A percentile compares a stretch with the other conserved stretches of the same genome.
phyloP scores from a whole-genome alignment of 139 green algal species.

The Tetratostichococcus sp. region DNA sequence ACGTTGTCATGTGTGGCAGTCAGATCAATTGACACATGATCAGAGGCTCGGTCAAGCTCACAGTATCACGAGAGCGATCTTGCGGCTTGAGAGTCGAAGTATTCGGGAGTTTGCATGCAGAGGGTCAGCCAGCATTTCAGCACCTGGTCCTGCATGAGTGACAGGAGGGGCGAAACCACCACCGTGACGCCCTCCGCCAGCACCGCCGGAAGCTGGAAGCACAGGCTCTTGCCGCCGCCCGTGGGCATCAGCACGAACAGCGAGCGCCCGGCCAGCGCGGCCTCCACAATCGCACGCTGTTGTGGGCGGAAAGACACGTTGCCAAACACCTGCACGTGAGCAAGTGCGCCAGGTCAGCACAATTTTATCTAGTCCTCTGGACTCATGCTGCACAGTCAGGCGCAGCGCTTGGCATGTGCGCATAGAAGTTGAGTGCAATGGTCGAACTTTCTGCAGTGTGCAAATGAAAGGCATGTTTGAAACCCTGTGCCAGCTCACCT shows the following conservation, averaged over 20 bases:
- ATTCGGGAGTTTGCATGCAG: background rate
- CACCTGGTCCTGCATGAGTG: slow-evolving; percentile 94
- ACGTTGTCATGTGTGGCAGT: too few relatives aligned
- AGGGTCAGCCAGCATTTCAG: background rate
- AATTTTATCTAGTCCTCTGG: too few relatives aligned
- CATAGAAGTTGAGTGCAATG: too few relatives aligned
- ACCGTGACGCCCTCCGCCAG: slow-evolving; percentile 73
- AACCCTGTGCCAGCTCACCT: too few relatives aligned
- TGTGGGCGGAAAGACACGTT: slow-evolving; percentile 48
- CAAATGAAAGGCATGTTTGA: too few relatives aligned
- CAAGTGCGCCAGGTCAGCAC: too few relatives aligned
- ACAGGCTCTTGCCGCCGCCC: slow-evolving; percentile 87
- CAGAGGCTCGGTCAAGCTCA: too few relatives aligned
- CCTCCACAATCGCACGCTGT: slow-evolving; percentile 65
- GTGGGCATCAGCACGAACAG: slow-evolving; percentile 95
- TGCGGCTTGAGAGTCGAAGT: too few relatives aligned
- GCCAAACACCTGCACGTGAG: slow-evolving; percentile 42
- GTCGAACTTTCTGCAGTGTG: background rate
- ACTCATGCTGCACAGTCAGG: too few relatives aligned
- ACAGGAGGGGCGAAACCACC: slow-evolving; percentile 93
- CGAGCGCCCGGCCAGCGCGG: slow-evolving; percentile 38
- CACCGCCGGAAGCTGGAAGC: slow-evolving; percentile 85
- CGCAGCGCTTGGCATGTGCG: too few relatives aligned
- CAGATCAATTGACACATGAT: too few relatives aligned
- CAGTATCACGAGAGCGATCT: too few relatives aligned